Evolutionary conservation across 306 rosid genomes (phyloP).

Genomic region (Chamaecrista fasciculata): DNA sequence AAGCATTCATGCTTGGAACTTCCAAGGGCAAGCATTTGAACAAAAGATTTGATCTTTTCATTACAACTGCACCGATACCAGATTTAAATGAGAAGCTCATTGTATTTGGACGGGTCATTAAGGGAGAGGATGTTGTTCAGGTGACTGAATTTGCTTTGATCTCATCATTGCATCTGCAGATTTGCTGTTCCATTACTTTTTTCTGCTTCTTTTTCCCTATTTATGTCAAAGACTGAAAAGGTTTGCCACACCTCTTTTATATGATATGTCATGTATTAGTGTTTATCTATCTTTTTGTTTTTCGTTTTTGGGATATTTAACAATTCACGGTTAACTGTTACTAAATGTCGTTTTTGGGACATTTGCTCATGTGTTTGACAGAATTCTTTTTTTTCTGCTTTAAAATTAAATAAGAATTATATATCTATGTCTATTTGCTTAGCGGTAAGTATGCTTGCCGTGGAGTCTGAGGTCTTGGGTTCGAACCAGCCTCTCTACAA

Average conservation of each 20-base stretch:
- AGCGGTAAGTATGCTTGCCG: too few species aligned
- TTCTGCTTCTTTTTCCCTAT: neutral
- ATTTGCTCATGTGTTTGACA: neutral
- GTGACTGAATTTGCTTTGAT: conserved; percentile 41
- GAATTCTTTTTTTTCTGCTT: neutral
- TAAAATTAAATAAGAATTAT: neutral
- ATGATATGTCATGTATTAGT: neutral
- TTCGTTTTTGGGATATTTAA: neutral
- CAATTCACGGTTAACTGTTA: neutral
- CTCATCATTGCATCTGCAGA: conserved; percentile 7
- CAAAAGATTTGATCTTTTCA: conserved; percentile 83
- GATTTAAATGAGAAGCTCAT: conserved; percentile 80
- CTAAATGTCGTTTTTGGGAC: neutral
- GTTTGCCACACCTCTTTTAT: neutral
- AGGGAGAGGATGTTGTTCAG: conserved; percentile 98
- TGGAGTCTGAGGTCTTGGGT: too few species aligned
- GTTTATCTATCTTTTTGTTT: neutral
- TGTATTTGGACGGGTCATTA: conserved; percentile 85
- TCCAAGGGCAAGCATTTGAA: conserved; percentile 61
- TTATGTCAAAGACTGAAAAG: too few species aligned
- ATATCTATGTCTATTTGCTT: neutral
- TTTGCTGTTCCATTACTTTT: conserved; percentile 1
- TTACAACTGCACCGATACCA: conserved; percentile 97
- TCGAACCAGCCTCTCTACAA: too few species aligned
- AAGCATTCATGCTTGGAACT: conserved; percentile 93